phyloP scores from a whole-genome alignment of 1,284 basidiomycete species.

The Malassezia restricta region DNA sequence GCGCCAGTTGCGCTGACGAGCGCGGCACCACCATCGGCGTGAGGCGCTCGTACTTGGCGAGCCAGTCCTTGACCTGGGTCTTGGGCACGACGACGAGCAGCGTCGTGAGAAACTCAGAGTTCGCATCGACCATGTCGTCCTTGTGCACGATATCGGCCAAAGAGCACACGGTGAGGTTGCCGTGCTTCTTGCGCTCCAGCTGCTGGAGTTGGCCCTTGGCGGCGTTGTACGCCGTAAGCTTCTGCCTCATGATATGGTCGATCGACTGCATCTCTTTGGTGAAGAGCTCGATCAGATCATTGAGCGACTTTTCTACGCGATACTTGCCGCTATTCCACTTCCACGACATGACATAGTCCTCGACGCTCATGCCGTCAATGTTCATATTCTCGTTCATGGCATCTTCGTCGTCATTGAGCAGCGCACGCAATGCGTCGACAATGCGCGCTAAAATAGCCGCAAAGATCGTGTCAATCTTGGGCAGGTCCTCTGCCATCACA shows the following conservation, averaged over 20 bases:
- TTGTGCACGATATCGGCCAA: conserved; percentile 73
- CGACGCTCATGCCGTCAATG: conserved; percentile 68
- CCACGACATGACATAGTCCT: conserved; percentile 61
- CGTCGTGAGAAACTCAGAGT: conserved; percentile 89
- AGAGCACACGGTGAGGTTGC: conserved; percentile 80
- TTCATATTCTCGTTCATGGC: conserved; percentile 71
- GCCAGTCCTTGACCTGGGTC: conserved; percentile 76
- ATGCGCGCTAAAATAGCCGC: conserved; percentile 78
- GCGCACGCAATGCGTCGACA: conserved; percentile 80
- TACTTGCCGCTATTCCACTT: conserved; percentile 80
- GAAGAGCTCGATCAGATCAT: conserved; percentile 68
- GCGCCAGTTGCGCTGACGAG: conserved; percentile 62
- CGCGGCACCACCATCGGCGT: conserved; percentile 88
- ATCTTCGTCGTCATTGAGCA: conserved; percentile 73
- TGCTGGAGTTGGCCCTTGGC: conserved; percentile 86
- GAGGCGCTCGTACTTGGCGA: conserved; percentile 73
- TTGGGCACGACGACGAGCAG: conserved; percentile 88
- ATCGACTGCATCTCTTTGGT: conserved; percentile 53
- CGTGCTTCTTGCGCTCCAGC: conserved; percentile 85
- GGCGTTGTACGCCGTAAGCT: conserved; percentile 80
- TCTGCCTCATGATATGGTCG: conserved; percentile 53
- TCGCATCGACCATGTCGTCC: conserved; percentile 62
- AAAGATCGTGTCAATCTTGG: conserved; percentile 81
- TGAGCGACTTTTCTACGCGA: conserved; percentile 62
- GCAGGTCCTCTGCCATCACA: conserved; percentile 76